Percentiles rank a stretch among this genome's conserved stretches.
Evolutionary conservation across 176 grass and related monocot species (phyloP).

Genomic region (Tillandsia fasciculata): DNA sequence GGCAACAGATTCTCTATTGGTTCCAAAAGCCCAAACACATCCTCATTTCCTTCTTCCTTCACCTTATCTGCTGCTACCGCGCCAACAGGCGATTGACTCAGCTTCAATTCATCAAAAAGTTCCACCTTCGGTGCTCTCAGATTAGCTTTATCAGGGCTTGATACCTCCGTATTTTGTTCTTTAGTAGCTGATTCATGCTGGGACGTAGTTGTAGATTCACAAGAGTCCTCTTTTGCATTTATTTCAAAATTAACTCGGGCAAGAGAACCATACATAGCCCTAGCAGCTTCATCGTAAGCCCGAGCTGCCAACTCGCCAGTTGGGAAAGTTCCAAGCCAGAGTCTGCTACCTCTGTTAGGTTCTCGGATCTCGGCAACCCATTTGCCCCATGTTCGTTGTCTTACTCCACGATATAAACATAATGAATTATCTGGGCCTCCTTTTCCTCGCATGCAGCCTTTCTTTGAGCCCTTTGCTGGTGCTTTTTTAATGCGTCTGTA

Average conservation of each 20-base stretch:
- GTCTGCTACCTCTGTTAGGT: slow-evolving; percentile 50
- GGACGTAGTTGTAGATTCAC: slow-evolving; percentile 2
- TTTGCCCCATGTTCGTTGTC: slow-evolving; percentile 87
- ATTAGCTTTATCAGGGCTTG: not conserved
- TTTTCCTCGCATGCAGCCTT: slow-evolving; percentile 95
- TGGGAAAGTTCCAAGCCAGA: slow-evolving; percentile 84
- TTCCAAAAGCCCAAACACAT: slow-evolving; percentile 36
- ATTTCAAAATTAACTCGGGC: slow-evolving; percentile 48
- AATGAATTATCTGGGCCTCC: slow-evolving; percentile 67
- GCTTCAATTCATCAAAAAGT: not conserved
- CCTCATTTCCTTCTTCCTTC: slow-evolving; percentile 7
- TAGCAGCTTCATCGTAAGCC: slow-evolving; percentile 85
- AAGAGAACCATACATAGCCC: slow-evolving; percentile 64
- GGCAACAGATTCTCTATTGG: slow-evolving; percentile 25
- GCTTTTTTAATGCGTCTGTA: slow-evolving; percentile 26
- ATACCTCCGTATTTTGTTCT: slow-evolving; percentile 4
- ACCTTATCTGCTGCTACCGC: slow-evolving; percentile 1
- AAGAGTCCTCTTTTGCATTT: slow-evolving; percentile 18
- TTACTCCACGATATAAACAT: slow-evolving; percentile 68
- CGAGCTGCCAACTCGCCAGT: slow-evolving; percentile 45
- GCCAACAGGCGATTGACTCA: not conserved
- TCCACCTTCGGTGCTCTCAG: not conserved
- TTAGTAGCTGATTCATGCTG: not conserved
- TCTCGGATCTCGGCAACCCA: slow-evolving; percentile 96
- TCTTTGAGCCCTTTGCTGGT: slow-evolving; percentile 88